phyloP scores from a whole-genome alignment of 306 rosid genomes.

The Castanopsis chinensis region DNA sequence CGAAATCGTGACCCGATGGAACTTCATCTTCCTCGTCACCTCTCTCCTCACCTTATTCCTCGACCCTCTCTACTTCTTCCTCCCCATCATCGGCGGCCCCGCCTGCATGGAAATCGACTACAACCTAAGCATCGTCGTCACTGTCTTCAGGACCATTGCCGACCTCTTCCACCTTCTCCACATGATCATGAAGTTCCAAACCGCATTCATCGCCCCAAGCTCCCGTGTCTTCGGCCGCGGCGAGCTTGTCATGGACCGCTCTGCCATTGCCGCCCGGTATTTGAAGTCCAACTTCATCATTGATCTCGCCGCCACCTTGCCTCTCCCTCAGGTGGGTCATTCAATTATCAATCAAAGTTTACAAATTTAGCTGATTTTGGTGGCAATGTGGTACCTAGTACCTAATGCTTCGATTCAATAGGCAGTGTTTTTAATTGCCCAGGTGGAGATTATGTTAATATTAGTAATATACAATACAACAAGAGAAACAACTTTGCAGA shows the following conservation, averaged over 20 bases:
- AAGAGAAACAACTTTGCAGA: too few relatives aligned
- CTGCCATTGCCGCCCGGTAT: conserved; percentile 55
- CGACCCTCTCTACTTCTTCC: conserved; percentile 82
- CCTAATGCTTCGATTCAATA: too few relatives aligned
- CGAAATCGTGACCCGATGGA: conserved; percentile 51
- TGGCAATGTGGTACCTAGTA: too few relatives aligned
- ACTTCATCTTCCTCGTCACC: conserved; percentile 50
- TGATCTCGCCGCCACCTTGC: conserved; percentile 75
- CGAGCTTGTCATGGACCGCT: conserved; percentile 62
- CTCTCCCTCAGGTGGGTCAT: conserved; percentile 73
- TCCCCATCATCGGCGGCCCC: conserved; percentile 52
- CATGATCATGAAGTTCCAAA: conserved; percentile 65
- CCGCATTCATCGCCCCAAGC: conserved; percentile 49
- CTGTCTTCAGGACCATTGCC: conserved; percentile 57
- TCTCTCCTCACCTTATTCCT: conserved; percentile 68
- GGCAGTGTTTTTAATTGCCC: too few relatives aligned
- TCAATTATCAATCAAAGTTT: too few relatives aligned
- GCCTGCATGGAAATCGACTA: conserved; percentile 57
- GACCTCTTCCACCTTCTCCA: conserved; percentile 70
- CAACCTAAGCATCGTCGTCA: conserved; percentile 53
- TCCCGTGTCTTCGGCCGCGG: conserved; percentile 64
- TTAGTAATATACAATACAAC: too few relatives aligned
- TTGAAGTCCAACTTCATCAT: conserved; percentile 51
- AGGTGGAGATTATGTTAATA: too few relatives aligned
- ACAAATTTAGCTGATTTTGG: not conserved